These are phyloP conservation scores for Hyaloscypha bicolor DNA, from an alignment of 495 filamentous ascomycete genomes.

Conservation along the genomic window DNA sequence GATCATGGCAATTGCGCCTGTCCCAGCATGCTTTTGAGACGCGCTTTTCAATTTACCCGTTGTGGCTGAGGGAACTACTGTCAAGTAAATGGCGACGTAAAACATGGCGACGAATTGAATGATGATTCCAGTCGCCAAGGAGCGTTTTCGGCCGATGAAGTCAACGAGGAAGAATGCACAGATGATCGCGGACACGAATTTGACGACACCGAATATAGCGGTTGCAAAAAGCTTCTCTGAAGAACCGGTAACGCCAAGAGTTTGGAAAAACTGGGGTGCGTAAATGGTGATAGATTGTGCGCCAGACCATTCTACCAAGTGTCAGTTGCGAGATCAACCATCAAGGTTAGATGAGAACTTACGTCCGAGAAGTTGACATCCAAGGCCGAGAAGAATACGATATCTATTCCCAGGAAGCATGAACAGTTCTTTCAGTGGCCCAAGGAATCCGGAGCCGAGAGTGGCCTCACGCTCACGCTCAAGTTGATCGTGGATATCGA, in stretches of 20 bases:
- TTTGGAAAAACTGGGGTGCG: slow-evolving; percentile 64
- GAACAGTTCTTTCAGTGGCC: slow-evolving; percentile 62
- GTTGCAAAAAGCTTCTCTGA: slow-evolving; percentile 67
- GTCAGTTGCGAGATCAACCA: slow-evolving; percentile 45
- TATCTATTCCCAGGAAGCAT: slow-evolving; percentile 62
- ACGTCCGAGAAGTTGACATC: slow-evolving; percentile 48
- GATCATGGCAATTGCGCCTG: slow-evolving; percentile 65
- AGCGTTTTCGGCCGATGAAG: slow-evolving; percentile 70
- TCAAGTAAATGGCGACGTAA: slow-evolving; percentile 69
- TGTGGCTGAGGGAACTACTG: slow-evolving; percentile 45
- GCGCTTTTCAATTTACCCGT: slow-evolving; percentile 39
- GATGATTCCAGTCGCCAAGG: slow-evolving; percentile 64
- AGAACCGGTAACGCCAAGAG: slow-evolving; percentile 63
- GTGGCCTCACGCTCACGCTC: slow-evolving; percentile 60
- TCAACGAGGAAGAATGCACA: slow-evolving; percentile 77
- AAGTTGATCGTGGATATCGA: slow-evolving; percentile 49
- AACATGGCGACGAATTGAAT: slow-evolving; percentile 66
- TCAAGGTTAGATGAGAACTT: slow-evolving; percentile 58
- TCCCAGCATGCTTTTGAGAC: slow-evolving; percentile 16
- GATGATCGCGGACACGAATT: slow-evolving; percentile 61
- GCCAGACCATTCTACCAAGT: slow-evolving; percentile 68
- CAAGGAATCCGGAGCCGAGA: slow-evolving; percentile 53
- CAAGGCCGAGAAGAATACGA: slow-evolving; percentile 43
- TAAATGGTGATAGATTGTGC: slow-evolving; percentile 69
- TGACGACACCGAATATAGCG: slow-evolving; percentile 71